These are phyloP conservation scores for Trypanosoma vivax DNA, from an alignment of 208 protist species.

Conservation along the genomic window DNA sequence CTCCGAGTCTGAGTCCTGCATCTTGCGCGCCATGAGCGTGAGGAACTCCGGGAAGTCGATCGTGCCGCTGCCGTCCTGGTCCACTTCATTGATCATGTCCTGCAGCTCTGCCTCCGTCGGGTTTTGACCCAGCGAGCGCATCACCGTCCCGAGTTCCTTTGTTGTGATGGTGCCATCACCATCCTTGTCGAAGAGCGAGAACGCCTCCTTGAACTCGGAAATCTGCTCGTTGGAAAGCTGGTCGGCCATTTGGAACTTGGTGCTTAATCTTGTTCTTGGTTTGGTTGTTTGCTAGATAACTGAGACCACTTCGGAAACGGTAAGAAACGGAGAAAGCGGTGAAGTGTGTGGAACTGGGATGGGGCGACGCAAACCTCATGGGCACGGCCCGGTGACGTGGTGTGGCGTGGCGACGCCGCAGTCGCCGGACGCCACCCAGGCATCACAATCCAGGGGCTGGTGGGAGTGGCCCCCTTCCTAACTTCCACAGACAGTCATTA, in stretches of 20 bases:
- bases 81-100: constrained; percentile 97
- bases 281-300: background rate
- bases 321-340: too few species aligned
- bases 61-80: constrained; percentile 90
- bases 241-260: constrained; percentile 19
- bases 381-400: too few species aligned
- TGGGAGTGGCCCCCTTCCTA: too few species aligned
- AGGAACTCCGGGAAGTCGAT: constrained; percentile 96
- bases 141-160: constrained; percentile 99
- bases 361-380: too few species aligned
- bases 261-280: background rate
- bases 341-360: too few species aligned
- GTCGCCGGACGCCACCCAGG: too few species aligned
- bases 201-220: constrained; percentile 98
- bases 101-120: constrained; percentile 93
- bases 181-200: constrained; percentile 97
- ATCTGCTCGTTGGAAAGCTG: constrained; percentile 95
- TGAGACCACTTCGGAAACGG: too few species aligned
- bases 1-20: constrained; percentile 89
- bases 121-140: constrained; percentile 98
- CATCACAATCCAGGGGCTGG: too few species aligned
- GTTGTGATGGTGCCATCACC: constrained; percentile 97
- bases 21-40: constrained; percentile 83
- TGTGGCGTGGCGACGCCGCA: too few species aligned
- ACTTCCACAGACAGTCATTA: too few species aligned